These are phyloP conservation scores for Rhizophora mangle DNA, from an alignment of 345 rosid species.

Conservation along the genomic window DNA sequence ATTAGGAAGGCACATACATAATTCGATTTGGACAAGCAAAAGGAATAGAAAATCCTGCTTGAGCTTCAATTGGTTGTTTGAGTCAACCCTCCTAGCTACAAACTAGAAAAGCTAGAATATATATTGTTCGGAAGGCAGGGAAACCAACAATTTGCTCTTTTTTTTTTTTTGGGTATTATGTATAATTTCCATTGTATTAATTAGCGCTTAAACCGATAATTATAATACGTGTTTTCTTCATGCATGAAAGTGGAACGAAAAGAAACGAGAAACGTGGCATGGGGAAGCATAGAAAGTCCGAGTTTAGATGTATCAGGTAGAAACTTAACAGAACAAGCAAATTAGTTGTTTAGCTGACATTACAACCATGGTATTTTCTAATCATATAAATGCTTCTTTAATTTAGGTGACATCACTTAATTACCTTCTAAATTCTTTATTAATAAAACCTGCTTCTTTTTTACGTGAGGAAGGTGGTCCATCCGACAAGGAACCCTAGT, in stretches of 20 bases:
- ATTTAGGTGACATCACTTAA: slow-evolving; percentile 38
- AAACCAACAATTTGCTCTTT: background rate
- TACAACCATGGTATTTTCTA: slow-evolving; percentile 24
- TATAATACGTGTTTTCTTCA: slow-evolving; percentile 7
- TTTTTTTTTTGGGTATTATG: background rate
- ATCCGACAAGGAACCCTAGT: slow-evolving; percentile 51
- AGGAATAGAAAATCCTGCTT: background rate
- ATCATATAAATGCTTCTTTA: slow-evolving; percentile 9
- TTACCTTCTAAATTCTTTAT: slow-evolving; percentile 17
- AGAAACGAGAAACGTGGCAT: slow-evolving; percentile 34
- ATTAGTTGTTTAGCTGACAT: slow-evolving; percentile 60
- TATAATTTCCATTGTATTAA: background rate
- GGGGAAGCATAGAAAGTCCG: slow-evolving; percentile 49
- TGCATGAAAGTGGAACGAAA: slow-evolving; percentile 35
- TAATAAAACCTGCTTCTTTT: slow-evolving; percentile 28
- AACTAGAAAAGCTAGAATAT: too few relatives aligned
- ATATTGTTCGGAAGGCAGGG: too few relatives aligned
- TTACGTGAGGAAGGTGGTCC: slow-evolving; percentile 32
- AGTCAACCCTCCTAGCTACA: too few relatives aligned
- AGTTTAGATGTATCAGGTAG: slow-evolving; percentile 76
- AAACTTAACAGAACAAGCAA: slow-evolving; percentile 68
- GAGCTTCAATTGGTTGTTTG: background rate
- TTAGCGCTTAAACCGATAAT: background rate
- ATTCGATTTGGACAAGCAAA: background rate
- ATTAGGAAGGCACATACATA: background rate